Percentiles rank a stretch among this genome's conserved stretches.
Conservation (phyloP, 23 red algal species). For the Chondrus crispus region DNA sequence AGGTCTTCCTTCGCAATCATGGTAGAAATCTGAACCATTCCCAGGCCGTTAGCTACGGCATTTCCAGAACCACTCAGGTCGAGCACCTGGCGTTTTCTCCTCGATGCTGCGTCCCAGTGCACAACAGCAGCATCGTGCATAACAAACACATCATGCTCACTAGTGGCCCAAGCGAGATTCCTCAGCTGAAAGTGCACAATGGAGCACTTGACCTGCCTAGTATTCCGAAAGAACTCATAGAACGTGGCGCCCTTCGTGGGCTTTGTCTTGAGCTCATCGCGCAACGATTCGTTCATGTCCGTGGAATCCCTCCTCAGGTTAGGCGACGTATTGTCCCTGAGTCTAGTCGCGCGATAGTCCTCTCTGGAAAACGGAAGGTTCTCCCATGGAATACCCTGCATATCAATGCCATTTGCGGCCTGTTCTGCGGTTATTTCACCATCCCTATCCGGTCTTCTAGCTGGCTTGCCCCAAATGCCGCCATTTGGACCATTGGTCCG, state of each 20-base stretch:
- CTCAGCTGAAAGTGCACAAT: constrained; percentile 95
- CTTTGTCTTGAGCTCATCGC: neutral
- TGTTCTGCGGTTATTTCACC: constrained; percentile 66
- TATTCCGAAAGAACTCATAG: constrained; percentile 72
- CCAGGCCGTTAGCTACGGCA: constrained; percentile 34
- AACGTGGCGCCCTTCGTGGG: constrained; percentile 1
- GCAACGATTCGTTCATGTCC: neutral
- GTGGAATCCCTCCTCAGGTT: constrained; percentile 6
- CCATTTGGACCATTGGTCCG: neutral
- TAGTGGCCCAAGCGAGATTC: constrained; percentile 85
- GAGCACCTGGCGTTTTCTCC: constrained; percentile 52
- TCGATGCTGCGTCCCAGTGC: constrained; percentile 67
- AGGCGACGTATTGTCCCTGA: constrained; percentile 45
- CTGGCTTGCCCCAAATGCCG: neutral
- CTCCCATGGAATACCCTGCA: constrained; percentile 94
- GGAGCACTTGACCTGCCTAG: constrained; percentile 73
- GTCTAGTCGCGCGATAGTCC: constrained; percentile 61
- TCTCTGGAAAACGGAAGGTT: constrained; percentile 51
- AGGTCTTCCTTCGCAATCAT: constrained; percentile 55
- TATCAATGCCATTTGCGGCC: constrained; percentile 60
- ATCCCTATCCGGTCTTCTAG: neutral
- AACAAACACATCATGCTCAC: constrained; percentile 77
- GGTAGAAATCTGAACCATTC: constrained; percentile 70
- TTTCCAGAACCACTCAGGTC: constrained; percentile 48
- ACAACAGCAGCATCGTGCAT: constrained; percentile 67